Percentiles rank a stretch among this genome's conserved stretches.
These are phyloP conservation scores for Kregervanrija fluxuum DNA, from an alignment of 805 yeast genomes.

Conservation along the genomic window DNA sequence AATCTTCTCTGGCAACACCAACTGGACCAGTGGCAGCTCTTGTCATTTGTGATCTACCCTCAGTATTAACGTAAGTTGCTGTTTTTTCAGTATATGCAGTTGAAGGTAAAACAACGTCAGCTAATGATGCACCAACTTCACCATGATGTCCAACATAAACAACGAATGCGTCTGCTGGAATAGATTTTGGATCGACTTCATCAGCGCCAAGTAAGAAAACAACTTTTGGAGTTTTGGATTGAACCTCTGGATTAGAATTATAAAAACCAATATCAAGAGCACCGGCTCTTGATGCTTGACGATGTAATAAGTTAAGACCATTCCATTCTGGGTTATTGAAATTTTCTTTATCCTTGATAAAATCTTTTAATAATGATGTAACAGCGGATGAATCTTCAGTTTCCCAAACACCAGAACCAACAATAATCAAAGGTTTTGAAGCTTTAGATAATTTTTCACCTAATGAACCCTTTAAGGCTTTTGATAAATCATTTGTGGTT, in stretches of 20 bases:
- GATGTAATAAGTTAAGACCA: slow-evolving; percentile 71
- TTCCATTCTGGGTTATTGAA: slow-evolving; percentile 72
- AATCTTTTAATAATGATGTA: slow-evolving; percentile 52
- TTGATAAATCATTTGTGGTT: slow-evolving; percentile 45
- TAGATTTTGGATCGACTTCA: slow-evolving; percentile 58
- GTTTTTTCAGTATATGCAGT: slow-evolving; percentile 84
- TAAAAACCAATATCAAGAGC: slow-evolving; percentile 81
- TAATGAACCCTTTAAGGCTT: slow-evolving; percentile 57
- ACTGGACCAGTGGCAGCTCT: slow-evolving; percentile 86
- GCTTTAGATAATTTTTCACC: slow-evolving; percentile 66
- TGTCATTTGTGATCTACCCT: slow-evolving; percentile 80
- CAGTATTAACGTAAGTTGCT: slow-evolving; percentile 82
- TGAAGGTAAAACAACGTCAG: slow-evolving; percentile 82
- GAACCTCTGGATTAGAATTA: slow-evolving; percentile 37
- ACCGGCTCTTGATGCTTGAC: slow-evolving; percentile 83
- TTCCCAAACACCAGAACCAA: slow-evolving; percentile 75
- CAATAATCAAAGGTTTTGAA: slow-evolving; percentile 66
- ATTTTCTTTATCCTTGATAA: slow-evolving; percentile 47
- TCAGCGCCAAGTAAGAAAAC: slow-evolving; percentile 81
- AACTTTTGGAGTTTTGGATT: slow-evolving; percentile 55
- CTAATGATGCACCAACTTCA: slow-evolving; percentile 80
- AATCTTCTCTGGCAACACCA: slow-evolving; percentile 86
- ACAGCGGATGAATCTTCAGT: slow-evolving; percentile 56
- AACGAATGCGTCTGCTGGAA: slow-evolving; percentile 81
- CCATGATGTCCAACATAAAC: slow-evolving; percentile 92